phyloP scores from a whole-genome alignment of 1,284 basidiomycete species.

The Lignosus rhinocerotis region DNA sequence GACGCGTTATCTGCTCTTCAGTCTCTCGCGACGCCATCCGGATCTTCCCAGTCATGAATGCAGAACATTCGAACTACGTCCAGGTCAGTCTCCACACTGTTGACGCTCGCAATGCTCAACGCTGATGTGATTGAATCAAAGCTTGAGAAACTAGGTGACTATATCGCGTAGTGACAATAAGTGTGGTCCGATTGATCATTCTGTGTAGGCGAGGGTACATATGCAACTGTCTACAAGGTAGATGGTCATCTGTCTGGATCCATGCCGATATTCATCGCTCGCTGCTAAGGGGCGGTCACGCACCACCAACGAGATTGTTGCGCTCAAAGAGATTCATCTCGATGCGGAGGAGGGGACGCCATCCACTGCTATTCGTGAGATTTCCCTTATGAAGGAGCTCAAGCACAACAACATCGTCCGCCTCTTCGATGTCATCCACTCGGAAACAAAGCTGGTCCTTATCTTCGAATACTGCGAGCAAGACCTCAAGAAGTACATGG shows the following conservation, averaged over 20 bases:
- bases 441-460: constrained; percentile 96
- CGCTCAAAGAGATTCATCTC: constrained; percentile 92
- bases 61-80: constrained; percentile 59
- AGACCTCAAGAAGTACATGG: constrained; percentile 99
- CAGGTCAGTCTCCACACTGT: constrained; percentile 45
- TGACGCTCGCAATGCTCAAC: neutral
- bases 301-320: constrained; percentile 88
- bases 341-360: constrained; percentile 96
- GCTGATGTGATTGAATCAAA: constrained; percentile 36
- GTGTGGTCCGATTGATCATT: constrained; percentile 6
- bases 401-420: constrained; percentile 95
- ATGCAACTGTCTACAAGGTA: constrained; percentile 92
- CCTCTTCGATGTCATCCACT: constrained; percentile 98
- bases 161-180: neutral
- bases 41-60: constrained; percentile 1
- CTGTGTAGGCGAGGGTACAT: constrained; percentile 74
- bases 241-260: neutral
- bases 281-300: constrained; percentile 73
- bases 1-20: neutral
- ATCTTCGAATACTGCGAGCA: constrained; percentile 99
- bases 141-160: constrained; percentile 82
- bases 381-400: constrained; percentile 95
- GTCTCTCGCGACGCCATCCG: neutral
- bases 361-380: constrained; percentile 93
- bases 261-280: neutral